Evolutionary conservation across 177 flowering plant genomes (phyloP).

Genomic region (Telopea speciosissima): DNA sequence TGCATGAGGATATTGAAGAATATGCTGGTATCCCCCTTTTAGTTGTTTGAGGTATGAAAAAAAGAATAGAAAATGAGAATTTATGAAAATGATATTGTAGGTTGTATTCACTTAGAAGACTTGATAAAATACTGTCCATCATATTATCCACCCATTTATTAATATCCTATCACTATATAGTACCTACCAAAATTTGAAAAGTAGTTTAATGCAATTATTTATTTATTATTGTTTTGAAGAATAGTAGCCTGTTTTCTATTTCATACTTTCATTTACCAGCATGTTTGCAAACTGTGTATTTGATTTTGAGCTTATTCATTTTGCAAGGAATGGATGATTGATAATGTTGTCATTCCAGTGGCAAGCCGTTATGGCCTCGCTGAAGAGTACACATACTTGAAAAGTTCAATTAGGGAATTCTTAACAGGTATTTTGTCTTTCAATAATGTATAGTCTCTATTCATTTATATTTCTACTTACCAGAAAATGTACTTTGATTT

Average conservation of each 20-base stretch:
- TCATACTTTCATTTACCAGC: too few relatives aligned
- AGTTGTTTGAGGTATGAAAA: neutral
- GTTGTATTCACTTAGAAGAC: too few relatives aligned
- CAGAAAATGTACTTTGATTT: too few relatives aligned
- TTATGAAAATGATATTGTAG: neutral
- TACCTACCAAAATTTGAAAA: neutral
- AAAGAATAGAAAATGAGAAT: neutral
- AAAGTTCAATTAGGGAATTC: slow-evolving; percentile 63
- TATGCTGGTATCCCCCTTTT: neutral
- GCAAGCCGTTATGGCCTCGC: slow-evolving; percentile 65
- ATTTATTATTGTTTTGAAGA: neutral
- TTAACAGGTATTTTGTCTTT: slow-evolving; percentile 54
- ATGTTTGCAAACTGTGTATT: too few relatives aligned
- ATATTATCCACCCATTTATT: neutral
- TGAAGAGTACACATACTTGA: slow-evolving; percentile 69
- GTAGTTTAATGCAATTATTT: neutral
- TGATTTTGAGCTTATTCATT: neutral
- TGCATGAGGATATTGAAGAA: too few relatives aligned
- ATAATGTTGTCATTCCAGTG: slow-evolving; percentile 79
- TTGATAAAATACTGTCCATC: neutral
- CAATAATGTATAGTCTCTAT: too few relatives aligned
- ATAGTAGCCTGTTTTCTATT: too few relatives aligned
- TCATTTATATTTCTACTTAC: too few relatives aligned
- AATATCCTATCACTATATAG: neutral
- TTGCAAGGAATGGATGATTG: slow-evolving; percentile 82